Percentiles rank a stretch among this genome's conserved stretches.
Evolutionary conservation across 768 basidiomycete species (phyloP).

Genomic region (Leccinum subtestaceum): DNA sequence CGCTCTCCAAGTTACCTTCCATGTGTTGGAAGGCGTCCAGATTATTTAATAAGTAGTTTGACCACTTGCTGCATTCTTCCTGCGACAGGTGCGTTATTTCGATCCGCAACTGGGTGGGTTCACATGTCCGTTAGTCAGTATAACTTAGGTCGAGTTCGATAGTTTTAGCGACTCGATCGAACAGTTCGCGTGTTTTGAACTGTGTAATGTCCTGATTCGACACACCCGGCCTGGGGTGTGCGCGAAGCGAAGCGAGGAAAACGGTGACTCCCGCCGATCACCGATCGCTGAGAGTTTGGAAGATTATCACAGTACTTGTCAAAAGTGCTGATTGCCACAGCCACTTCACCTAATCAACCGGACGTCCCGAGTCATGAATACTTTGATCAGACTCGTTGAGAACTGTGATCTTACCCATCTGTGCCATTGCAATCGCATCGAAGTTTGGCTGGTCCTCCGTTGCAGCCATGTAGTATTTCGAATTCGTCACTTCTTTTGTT

Average conservation of each 20-base stretch:
- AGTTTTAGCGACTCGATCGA: slow-evolving; percentile 69
- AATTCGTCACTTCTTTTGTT: too few relatives aligned
- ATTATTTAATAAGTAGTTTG: slow-evolving; percentile 54
- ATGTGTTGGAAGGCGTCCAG: slow-evolving; percentile 72
- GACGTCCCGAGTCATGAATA: too few relatives aligned
- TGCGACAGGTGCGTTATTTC: slow-evolving; percentile 91
- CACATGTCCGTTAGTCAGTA: too few relatives aligned
- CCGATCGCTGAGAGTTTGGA: slow-evolving; percentile 59
- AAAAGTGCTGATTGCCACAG: slow-evolving; percentile 71
- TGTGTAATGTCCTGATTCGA: slow-evolving; percentile 67
- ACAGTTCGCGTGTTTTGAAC: slow-evolving; percentile 72
- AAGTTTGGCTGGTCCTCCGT: too few relatives aligned
- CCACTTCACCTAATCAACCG: slow-evolving; percentile 60
- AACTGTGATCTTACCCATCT: too few relatives aligned
- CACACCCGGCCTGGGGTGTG: slow-evolving; percentile 75
- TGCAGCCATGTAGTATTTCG: too few relatives aligned
- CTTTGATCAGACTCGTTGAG: too few relatives aligned
- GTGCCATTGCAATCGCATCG: too few relatives aligned
- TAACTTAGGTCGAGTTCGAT: slow-evolving; percentile 48
- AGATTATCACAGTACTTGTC: slow-evolving; percentile 63
- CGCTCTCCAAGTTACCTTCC: slow-evolving; percentile 47
- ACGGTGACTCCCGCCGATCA: slow-evolving; percentile 82
- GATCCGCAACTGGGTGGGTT: too few relatives aligned
- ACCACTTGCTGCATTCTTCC: slow-evolving; percentile 43
- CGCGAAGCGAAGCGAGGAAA: slow-evolving; percentile 84